These are phyloP conservation scores for Pterulicium gracile DNA, from an alignment of 1,284 basidiomycete genomes.

Conservation along the genomic window DNA sequence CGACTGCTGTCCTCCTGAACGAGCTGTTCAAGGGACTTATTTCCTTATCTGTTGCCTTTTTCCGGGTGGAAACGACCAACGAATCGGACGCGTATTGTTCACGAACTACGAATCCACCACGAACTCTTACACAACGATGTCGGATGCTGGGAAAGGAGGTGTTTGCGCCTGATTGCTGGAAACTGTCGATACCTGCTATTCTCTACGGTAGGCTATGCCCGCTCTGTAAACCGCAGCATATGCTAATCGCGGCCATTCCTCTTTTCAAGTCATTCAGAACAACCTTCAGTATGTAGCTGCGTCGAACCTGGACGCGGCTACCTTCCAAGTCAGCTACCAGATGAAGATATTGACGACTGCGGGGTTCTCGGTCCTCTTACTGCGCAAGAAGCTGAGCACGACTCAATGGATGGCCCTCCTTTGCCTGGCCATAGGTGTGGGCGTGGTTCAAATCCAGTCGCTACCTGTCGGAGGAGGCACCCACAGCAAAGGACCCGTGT, in stretches of 20 bases:
- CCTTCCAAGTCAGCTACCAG: constrained; percentile 93
- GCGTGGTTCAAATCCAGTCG: constrained; percentile 85
- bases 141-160: constrained; percentile 36
- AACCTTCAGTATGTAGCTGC: constrained; percentile 93
- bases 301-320: constrained; percentile 87
- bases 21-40: constrained; percentile 88
- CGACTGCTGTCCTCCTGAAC: constrained; percentile 86
- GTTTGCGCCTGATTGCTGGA: constrained; percentile 66
- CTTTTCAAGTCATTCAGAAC: constrained; percentile 74
- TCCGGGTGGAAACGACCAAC: constrained; percentile 19
- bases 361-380: constrained; percentile 82
- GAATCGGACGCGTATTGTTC: constrained; percentile 19
- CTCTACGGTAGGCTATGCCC: constrained; percentile 39
- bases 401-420: constrained; percentile 80
- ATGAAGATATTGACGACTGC: constrained; percentile 98
- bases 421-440: constrained; percentile 85
- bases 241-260: constrained; percentile 4
- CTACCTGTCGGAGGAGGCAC: constrained; percentile 26
- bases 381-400: constrained; percentile 69
- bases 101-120: constrained; percentile 16
- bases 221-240: not conserved
- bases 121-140: constrained; percentile 27
- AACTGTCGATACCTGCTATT: constrained; percentile 73
- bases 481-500: constrained; percentile 20
- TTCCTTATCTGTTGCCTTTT: constrained; percentile 61